Evolutionary conservation across 2,329 filamentous ascomycete genomes (phyloP).

Genomic region (Colletotrichum sp.): DNA sequence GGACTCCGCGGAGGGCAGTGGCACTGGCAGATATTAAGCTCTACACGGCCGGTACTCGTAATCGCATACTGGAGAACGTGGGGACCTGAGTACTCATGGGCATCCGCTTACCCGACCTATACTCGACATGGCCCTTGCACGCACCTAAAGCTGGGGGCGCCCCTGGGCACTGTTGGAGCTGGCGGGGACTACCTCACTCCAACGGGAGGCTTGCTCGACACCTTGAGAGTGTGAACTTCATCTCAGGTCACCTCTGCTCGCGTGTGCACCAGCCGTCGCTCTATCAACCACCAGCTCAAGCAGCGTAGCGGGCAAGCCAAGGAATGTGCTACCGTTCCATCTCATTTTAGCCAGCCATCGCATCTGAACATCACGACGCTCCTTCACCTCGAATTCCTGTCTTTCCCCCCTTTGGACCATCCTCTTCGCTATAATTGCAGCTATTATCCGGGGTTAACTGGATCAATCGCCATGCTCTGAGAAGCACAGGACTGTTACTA

Average conservation of each 20-base stretch:
- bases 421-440: neutral
- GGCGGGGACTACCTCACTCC: neutral
- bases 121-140: neutral
- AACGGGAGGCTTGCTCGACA: neutral
- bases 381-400: neutral
- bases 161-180: neutral
- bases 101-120: neutral
- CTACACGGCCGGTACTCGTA: neutral
- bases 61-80: neutral
- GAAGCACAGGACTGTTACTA: neutral
- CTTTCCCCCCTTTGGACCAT: neutral
- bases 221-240: neutral
- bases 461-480: neutral
- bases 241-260: neutral
- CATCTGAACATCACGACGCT: neutral
- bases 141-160: neutral
- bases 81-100: neutral
- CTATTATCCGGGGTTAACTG: neutral
- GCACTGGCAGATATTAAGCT: neutral
- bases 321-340: conserved; percentile 3
- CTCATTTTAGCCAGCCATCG: neutral
- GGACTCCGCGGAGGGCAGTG: neutral
- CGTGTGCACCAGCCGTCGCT: neutral
- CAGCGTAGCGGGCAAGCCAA: neutral
- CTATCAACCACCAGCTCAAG: neutral